These are phyloP conservation scores for Stachybotrys chlorohalonatus DNA, from an alignment of 2,329 filamentous ascomycete genomes.

Conservation along the genomic window DNA sequence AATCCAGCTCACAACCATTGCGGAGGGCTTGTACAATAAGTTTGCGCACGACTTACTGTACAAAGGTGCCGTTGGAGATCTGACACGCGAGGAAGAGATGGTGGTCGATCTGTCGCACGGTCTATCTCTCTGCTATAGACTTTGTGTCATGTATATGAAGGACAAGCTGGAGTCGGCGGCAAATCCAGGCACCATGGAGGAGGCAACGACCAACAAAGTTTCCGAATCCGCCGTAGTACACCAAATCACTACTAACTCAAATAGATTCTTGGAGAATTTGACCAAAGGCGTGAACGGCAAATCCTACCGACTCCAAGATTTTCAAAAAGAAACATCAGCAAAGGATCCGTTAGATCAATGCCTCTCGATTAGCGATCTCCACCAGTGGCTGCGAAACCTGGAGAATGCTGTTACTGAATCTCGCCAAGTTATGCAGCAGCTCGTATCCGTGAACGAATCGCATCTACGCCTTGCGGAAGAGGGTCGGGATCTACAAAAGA, in stretches of 20 bases:
- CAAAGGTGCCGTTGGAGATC: conserved; percentile 1
- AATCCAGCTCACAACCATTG: conserved; percentile 6
- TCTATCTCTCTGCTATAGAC: conserved; percentile 1
- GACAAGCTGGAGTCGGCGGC: background rate
- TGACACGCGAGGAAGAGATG: conserved; percentile 5
- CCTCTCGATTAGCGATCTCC: background rate
- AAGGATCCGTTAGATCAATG: background rate
- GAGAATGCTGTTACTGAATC: background rate
- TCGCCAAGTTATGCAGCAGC: background rate
- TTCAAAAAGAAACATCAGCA: background rate
- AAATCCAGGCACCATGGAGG: background rate
- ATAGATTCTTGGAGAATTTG: background rate
- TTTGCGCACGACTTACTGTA: conserved; percentile 5
- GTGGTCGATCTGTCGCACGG: conserved; percentile 6
- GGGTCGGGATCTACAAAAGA: background rate
- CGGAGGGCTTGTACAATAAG: conserved; percentile 6
- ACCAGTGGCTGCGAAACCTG: background rate
- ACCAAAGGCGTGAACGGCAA: background rate
- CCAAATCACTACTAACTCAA: background rate
- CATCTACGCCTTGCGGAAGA: background rate
- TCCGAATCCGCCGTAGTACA: background rate
- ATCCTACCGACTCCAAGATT: background rate
- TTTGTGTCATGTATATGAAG: conserved; percentile 4
- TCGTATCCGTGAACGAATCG: background rate
- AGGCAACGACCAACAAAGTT: background rate